A percentile compares a stretch with the other conserved stretches of the same genome.
Conservation (phyloP, 1,139 yeast species). For the Hansenula sp. region DNA sequence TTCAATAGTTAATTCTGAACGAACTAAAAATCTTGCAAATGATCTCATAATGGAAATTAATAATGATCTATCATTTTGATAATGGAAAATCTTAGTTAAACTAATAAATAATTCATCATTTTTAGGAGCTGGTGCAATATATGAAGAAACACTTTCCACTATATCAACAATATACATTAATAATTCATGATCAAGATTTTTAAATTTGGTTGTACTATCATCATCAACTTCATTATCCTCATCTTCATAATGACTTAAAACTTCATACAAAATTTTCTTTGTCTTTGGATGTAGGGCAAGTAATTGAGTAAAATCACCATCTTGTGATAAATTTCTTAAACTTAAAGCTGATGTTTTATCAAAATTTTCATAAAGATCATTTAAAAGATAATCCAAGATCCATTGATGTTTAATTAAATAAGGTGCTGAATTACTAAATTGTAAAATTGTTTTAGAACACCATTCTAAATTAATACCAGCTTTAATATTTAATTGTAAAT, state of each 20-base stretch:
- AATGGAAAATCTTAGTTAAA: slow-evolving; percentile 41
- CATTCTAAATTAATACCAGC: slow-evolving; percentile 20
- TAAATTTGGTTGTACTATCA: slow-evolving; percentile 28
- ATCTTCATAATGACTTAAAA: slow-evolving; percentile 8
- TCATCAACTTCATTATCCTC: background rate
- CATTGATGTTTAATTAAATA: slow-evolving; percentile 16
- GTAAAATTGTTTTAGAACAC: slow-evolving; percentile 19
- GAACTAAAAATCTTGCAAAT: slow-evolving; percentile 43
- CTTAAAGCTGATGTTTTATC: slow-evolving; percentile 39
- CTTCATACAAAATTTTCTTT: slow-evolving; percentile 31
- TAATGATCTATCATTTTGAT: slow-evolving; percentile 52
- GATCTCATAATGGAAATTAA: slow-evolving; percentile 50
- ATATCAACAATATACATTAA: slow-evolving; percentile 71
- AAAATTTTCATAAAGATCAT: slow-evolving; percentile 10
- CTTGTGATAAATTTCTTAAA: slow-evolving; percentile 78
- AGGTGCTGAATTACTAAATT: slow-evolving; percentile 18
- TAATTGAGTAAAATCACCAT: slow-evolving; percentile 75
- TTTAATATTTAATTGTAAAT: slow-evolving; percentile 16
- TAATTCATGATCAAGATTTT: slow-evolving; percentile 53
- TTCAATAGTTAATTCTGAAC: slow-evolving; percentile 38
- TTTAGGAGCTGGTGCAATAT: slow-evolving; percentile 66
- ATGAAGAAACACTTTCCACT: slow-evolving; percentile 80
- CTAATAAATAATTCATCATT: slow-evolving; percentile 58
- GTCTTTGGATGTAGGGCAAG: slow-evolving; percentile 53
- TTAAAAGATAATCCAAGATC: slow-evolving; percentile 19